Base-by-base conservation (phyloP, 1,139 yeast species). In the Hyphopichia wangnamkhiaoensis region DNA sequence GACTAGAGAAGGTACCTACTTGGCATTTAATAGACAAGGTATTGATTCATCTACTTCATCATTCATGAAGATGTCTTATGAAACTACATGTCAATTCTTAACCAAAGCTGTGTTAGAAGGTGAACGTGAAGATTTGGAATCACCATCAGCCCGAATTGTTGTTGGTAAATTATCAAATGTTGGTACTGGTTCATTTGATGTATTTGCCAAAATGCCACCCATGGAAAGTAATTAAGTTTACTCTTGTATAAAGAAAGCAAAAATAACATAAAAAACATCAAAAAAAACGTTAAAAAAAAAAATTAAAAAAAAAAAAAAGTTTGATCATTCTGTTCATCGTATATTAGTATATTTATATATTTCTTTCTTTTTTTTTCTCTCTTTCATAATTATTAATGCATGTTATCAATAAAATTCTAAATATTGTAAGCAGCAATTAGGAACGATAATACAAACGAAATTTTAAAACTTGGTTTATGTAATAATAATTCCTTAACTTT, bases 31-130 rank as follows among this genome's bases (percentile, higher is more conserved):
- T 68, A 85, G 99, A 76, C 96, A 90, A 70, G 98, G 98, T 65
- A 91, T 94, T 61, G 98, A 93, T 61, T 79, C 96, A 2, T 82
- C 94, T 17, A 90, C 98, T 2, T 91, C 98, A 9, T 87, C 98
- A 24, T 88, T 94, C 72, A 84, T 90, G 93, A 94, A 94, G 76
- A 94, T 94, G 99, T 89, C 97, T 43, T 94, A 90, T 65, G 99
- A 94, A 70, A 93, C 98, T 35, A 94, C 99, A 2, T 90, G 97
- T 72, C 95, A 88, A 65, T 94, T 94, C 76, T 78, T 94, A 64
- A 93, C 97, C 39, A 89, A 89, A 72, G 96, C 98, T 10, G 98
- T 94, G 33, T 74, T 94, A 60, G 94, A 93, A 52, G 90, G 94
- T 46, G 96, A 88, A 47, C 74, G 84, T 53, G 99, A 94, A 67